Evolutionary conservation across 306 rosid genomes (phyloP).

Genomic region (Geum urbanum): DNA sequence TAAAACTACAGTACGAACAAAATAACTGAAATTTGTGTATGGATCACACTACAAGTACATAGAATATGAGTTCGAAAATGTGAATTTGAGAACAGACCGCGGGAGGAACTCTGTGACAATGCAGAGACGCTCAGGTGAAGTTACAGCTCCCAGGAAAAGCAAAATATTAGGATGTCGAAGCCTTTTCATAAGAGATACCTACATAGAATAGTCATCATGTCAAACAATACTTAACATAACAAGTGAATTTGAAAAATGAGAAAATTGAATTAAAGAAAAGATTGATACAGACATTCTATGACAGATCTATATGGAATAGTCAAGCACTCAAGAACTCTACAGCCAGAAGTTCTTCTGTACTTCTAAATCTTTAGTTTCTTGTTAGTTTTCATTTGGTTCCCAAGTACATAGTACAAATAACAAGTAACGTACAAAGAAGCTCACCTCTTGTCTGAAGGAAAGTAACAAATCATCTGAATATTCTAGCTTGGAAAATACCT

Average conservation of each 20-base stretch:
- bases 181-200: conserved; percentile 95
- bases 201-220: not conserved
- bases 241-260: not conserved
- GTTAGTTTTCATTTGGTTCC: not conserved
- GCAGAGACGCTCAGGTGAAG: conserved; percentile 87
- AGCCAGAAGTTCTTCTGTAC: too few species aligned
- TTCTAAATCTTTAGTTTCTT: too few species aligned
- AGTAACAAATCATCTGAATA: conserved; percentile 65
- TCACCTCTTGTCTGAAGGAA: conserved; percentile 87
- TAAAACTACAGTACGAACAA: too few species aligned
- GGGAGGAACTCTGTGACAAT: conserved; percentile 95
- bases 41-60: not conserved
- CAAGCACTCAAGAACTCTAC: too few species aligned
- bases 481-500: conserved; percentile 85
- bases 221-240: too few species aligned
- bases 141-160: conserved; percentile 97
- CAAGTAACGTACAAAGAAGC: conserved; percentile 13
- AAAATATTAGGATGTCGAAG: conserved; percentile 90
- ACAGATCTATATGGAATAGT: too few species aligned
- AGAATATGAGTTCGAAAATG: not conserved
- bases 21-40: too few species aligned
- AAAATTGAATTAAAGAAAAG: not conserved
- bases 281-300: too few species aligned
- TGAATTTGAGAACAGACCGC: conserved; percentile 50
- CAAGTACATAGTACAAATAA: not conserved